These are phyloP conservation scores for Dioszegia crocea DNA, from an alignment of 768 basidiomycete genomes.

Conservation along the genomic window DNA sequence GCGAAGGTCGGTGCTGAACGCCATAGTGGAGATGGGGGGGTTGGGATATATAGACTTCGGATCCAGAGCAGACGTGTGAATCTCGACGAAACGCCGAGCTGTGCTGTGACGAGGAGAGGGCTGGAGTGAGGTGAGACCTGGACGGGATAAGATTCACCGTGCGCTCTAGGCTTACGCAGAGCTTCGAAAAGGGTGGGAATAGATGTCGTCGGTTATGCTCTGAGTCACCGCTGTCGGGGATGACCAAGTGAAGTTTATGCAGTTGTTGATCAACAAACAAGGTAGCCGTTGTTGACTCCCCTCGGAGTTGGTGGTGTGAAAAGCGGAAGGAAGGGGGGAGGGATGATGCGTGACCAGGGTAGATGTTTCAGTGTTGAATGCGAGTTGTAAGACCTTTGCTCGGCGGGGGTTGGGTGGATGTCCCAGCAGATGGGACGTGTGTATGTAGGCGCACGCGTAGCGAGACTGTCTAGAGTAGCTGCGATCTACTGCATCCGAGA, in stretches of 20 bases:
- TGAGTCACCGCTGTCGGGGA: no score
- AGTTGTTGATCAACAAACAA: no score
- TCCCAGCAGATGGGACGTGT: neutral
- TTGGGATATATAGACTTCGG: neutral
- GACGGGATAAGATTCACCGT: neutral
- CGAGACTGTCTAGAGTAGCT: no score
- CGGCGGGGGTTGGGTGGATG: neutral
- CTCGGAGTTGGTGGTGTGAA: neutral
- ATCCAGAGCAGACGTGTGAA: neutral
- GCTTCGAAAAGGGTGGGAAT: neutral
- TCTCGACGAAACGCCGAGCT: constrained; percentile 1
- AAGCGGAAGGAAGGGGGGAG: neutral
- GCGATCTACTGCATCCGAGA: neutral
- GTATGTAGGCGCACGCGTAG: no score
- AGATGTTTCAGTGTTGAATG: neutral
- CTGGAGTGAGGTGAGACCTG: neutral
- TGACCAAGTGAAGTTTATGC: no score
- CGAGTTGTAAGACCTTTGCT: neutral
- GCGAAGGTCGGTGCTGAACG: neutral
- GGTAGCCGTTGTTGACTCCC: no score
- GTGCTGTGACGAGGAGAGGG: neutral
- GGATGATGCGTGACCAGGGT: neutral
- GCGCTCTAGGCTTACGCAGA: neutral
- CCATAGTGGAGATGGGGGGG: neutral
- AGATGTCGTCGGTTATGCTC: neutral